Evolutionary conservation across 78 protist genomes (phyloP), one percentile per base, ranked within the genome.

Genomic region (Dictyostelium purpureum): DNA sequence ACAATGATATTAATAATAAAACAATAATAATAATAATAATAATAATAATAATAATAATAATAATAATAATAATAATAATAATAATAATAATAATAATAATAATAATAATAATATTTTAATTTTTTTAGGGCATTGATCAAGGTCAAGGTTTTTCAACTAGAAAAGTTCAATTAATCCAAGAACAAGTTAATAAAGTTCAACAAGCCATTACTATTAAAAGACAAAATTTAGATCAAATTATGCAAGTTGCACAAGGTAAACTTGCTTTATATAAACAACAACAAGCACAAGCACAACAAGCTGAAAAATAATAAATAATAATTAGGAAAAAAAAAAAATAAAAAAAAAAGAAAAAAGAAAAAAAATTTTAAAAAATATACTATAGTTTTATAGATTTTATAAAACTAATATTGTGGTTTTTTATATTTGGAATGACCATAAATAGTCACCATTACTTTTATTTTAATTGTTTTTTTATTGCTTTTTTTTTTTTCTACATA

Each of bases 171-270:
- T 45, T 85, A 57, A 85, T 85, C 47, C 42, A 35, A 47, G 92
- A 85, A 38, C 92, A 85, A 73, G 31, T 85, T 26, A 59, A 56
- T 24, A 70, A 85, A 59, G 80, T 85, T 43, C 92, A 85, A 61
- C 47, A 57, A 43, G 92, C 92, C 11, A 73, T 85, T 59, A 85
- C 52, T 85, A 66, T 71, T 35, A 85, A 85, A n/a, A 70, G 76
- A 74, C 6, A 16, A 56, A 37, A 73, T 74, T 61, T 85, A 47
- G 92, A 88, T 47, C 38, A 67, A 45, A 63, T 88, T 56, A 52
- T 79, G 12, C 94, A 88, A 56, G 94, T 88, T 9, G 94, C 94
- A 28, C 94, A 78, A 76, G 21, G 51, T 21, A 88, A 88, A 71
- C 40, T 78, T 12, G 16, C 69, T 18, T 37, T 79, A 33, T 24